Base-by-base conservation (phyloP, 768 basidiomycete genomes). In the Auricularia heimuer region DNA sequence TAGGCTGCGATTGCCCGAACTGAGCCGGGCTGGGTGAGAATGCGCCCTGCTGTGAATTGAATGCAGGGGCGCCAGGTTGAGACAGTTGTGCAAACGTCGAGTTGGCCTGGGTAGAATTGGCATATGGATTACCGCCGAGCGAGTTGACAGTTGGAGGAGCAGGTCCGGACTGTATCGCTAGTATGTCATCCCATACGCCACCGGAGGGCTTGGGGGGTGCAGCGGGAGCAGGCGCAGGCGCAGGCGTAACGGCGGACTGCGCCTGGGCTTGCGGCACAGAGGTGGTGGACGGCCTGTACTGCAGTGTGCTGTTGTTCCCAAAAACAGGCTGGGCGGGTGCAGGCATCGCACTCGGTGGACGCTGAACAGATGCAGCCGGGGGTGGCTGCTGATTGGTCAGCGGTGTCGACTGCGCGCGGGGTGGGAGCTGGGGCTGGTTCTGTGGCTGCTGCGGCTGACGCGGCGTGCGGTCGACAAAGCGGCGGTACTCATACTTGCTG, bases 401-500 rank as follows among this genome's bases (percentile, higher is more conserved):
- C 77, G 24, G 81, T 76, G 1, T 78, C 81, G 63, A 75, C 24
- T 67, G 80, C 65, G 60, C 76, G 77, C 63, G 7, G 63, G 67
- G 63, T 67, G 73, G 62, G 54, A 68, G 3, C 62, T 54, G 56
- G 18, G 51, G n/a, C 35, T 10, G 69, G 56, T 29, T 68, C 65
- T 18, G 66, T 63, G n/a, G 65, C 39, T 6, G 69, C 66, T 14
- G 70, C 67, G 4, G 75, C 67, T 12, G 64, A 64, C 16, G 65
- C 66, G 47, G 63, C 61, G 63, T 24, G 68, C 76, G 80, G 69
- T 82, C 76, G 37, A 87, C 70, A 75, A 88, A 93, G 29, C 82
- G 81, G 72, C 83, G 88, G 73, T 85, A 88, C 70, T 94, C 85
- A 67, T 92, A 92, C 73, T 92, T 77, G 90, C 90, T 80, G 65